A percentile compares a stretch with the other conserved stretches of the same genome.
Evolutionary conservation across 176 grass and related monocot genomes (phyloP).

Genomic region (Oryza longistaminata): DNA sequence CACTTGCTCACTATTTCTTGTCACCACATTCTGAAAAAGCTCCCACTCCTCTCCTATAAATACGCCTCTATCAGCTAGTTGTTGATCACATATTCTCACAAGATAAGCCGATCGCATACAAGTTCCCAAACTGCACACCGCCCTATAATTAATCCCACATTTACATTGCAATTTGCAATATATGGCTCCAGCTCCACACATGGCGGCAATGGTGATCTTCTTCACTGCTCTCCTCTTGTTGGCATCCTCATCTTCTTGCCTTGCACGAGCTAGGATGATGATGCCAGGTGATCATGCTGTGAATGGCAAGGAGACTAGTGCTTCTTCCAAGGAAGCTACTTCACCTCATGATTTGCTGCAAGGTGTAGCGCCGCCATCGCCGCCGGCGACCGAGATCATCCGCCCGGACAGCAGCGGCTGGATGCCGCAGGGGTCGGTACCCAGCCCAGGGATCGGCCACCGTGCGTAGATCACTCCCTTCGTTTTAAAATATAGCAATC

Average conservation of each 20-base stretch:
- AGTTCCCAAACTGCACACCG: background rate
- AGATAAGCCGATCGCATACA: background rate
- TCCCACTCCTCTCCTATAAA: conserved; percentile 10
- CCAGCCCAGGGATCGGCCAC: conserved; percentile 45
- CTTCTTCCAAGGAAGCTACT: background rate
- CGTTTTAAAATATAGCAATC: too few relatives aligned
- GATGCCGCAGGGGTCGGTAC: conserved; percentile 31
- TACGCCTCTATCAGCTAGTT: background rate
- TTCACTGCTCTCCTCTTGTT: conserved; percentile 5
- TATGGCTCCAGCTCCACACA: background rate
- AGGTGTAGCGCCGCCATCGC: background rate
- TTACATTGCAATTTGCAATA: background rate
- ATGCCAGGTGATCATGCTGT: background rate
- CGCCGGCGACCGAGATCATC: background rate
- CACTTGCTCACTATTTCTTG: conserved; percentile 6
- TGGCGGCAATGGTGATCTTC: background rate
- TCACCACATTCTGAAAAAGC: conserved; percentile 3
- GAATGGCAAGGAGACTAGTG: background rate
- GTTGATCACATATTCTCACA: conserved; percentile 8
- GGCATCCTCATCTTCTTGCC: background rate
- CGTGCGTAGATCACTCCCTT: background rate
- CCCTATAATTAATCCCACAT: background rate
- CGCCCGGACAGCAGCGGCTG: conserved; percentile 1
- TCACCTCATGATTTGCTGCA: conserved; percentile 5
- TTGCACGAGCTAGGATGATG: conserved; percentile 20